These are phyloP conservation scores for Volvox carteri DNA, from an alignment of 163 green algal genomes.

Conservation along the genomic window DNA sequence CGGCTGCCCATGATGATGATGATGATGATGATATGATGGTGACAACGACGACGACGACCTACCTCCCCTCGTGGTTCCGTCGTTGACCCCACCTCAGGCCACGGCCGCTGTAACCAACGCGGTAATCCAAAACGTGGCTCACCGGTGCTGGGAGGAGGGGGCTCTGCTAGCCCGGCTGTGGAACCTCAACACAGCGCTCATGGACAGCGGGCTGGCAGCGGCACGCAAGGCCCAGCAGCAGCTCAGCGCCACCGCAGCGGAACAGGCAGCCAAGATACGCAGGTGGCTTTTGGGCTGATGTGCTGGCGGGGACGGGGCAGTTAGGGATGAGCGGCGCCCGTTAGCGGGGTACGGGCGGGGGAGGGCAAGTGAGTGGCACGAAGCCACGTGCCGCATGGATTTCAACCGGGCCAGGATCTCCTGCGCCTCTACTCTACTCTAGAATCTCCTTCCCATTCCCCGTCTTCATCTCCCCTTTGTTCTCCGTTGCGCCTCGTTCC, in stretches of 20 bases:
- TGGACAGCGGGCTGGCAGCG: conserved; percentile 51
- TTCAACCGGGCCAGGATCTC: too few species aligned
- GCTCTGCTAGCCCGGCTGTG: conserved; percentile 62
- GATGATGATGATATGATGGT: too few species aligned
- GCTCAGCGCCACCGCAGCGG: background rate
- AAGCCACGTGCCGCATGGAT: too few species aligned
- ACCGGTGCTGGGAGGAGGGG: conserved; percentile 63
- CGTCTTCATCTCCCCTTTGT: background rate
- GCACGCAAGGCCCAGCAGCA: conserved; percentile 1
- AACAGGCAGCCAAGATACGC: conserved; percentile 51
- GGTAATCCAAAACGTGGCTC: conserved; percentile 50
- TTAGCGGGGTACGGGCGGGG: background rate
- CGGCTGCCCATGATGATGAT: too few species aligned
- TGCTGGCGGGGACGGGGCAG: background rate
- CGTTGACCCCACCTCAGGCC: conserved; percentile 37
- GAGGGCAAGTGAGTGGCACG: background rate
- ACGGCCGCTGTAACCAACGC: conserved; percentile 12
- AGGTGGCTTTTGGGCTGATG: conserved; percentile 15
- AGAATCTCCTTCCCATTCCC: background rate
- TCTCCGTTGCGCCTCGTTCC: background rate
- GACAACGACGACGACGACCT: too few species aligned
- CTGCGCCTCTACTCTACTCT: too few species aligned
- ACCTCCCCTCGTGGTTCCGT: too few species aligned
- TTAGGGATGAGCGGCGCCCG: background rate
- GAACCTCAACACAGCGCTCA: conserved; percentile 65